These are phyloP conservation scores for Starmerella floris DNA, from an alignment of 805 yeast species.

Conservation along the genomic window DNA sequence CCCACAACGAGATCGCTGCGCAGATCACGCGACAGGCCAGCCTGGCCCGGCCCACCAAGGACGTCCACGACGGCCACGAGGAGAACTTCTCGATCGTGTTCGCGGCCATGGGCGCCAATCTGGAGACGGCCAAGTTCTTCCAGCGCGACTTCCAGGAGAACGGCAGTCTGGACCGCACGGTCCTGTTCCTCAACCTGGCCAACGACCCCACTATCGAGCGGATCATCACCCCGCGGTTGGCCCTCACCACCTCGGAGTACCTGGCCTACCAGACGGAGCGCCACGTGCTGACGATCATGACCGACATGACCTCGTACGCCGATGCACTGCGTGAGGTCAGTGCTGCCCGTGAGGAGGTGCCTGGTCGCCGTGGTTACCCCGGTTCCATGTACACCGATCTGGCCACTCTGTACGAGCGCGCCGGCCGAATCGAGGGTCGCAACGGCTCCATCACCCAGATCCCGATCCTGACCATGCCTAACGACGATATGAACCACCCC, in stretches of 20 bases:
- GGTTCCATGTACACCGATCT: slow-evolving; percentile 99
- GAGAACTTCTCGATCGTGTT: slow-evolving; percentile 98
- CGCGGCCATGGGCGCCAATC: slow-evolving; percentile 99
- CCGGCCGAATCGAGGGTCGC: slow-evolving; percentile 99
- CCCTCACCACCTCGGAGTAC: slow-evolving; percentile 96
- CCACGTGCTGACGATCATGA: slow-evolving; percentile 92
- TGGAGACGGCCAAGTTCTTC: slow-evolving; percentile 96
- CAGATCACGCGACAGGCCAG: slow-evolving; percentile 99
- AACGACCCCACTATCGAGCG: slow-evolving; percentile 99
- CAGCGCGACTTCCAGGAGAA: slow-evolving; percentile 98
- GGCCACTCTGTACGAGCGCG: slow-evolving; percentile 97
- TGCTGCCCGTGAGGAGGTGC: slow-evolving; percentile 99
- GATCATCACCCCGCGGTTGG: slow-evolving; percentile 97
- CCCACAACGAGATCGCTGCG: slow-evolving; percentile 99
- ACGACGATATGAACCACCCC: slow-evolving; percentile 99
- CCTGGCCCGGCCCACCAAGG: slow-evolving; percentile 97
- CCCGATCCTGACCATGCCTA: slow-evolving; percentile 98
- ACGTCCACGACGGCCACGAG: slow-evolving; percentile 98
- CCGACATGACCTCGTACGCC: slow-evolving; percentile 99
- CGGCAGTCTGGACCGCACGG: slow-evolving; percentile 95
- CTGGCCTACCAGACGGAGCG: slow-evolving; percentile 98
- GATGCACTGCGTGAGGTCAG: slow-evolving; percentile 99
- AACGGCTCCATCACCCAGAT: slow-evolving; percentile 98
- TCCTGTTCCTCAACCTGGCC: slow-evolving; percentile 91
- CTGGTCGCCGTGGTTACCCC: slow-evolving; percentile 99